A percentile compares a stretch with the other conserved stretches of the same genome.
phyloP scores from a whole-genome alignment of 2,329 filamentous ascomycete genomes.

The Coniochaeta ligniaria region DNA sequence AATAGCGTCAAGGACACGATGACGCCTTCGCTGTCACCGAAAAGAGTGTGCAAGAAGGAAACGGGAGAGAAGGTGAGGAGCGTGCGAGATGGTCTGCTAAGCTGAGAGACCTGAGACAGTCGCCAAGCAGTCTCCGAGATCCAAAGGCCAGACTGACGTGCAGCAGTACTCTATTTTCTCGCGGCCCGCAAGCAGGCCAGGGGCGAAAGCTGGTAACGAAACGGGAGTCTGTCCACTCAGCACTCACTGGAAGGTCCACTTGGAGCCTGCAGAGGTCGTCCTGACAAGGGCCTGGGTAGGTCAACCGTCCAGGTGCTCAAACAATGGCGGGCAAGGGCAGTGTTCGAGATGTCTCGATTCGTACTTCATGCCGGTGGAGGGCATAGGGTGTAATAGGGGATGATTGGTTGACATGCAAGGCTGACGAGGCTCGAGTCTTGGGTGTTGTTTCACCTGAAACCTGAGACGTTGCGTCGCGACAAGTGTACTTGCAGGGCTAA shows the following conservation, averaged over 20 bases:
- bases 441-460: conserved; percentile 39
- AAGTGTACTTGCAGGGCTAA: not conserved
- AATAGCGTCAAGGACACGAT: conserved; percentile 7
- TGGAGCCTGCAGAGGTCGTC: not conserved
- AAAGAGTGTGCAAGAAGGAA: conserved; percentile 4
- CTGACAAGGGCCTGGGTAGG: not conserved
- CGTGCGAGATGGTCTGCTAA: not conserved
- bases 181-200: not conserved
- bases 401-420: conserved; percentile 25
- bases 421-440: conserved; percentile 19
- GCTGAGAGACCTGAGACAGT: conserved; percentile 1
- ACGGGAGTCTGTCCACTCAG: not conserved
- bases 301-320: conserved; percentile 20
- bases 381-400: conserved; percentile 6
- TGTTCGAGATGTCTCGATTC: conserved; percentile 17
- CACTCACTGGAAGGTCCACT: not conserved
- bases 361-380: conserved; percentile 17
- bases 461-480: conserved; percentile 23
- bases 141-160: not conserved
- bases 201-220: not conserved
- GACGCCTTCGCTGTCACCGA: conserved; percentile 4
- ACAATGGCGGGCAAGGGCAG: conserved; percentile 16
- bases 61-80: not conserved
- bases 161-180: not conserved
- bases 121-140: not conserved